Conservation (phyloP, 1,139 yeast species). For the Hemisphaericaspora subhashii region DNA sequence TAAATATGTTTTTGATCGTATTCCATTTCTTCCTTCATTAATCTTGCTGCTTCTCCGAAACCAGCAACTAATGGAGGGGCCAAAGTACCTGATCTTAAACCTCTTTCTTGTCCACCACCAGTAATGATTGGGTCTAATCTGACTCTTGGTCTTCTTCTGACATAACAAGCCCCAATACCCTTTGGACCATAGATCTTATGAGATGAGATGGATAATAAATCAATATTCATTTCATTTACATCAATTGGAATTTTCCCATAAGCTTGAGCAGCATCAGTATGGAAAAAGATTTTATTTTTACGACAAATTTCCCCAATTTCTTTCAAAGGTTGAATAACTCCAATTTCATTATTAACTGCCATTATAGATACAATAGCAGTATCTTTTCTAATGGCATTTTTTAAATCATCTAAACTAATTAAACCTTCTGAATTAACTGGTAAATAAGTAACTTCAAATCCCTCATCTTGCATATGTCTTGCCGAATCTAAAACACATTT, state of each 20-base stretch:
- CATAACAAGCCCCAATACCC: constrained; percentile 95
- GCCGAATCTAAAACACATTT: constrained; percentile 97
- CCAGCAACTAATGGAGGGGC: constrained; percentile 96
- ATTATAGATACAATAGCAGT: constrained; percentile 90
- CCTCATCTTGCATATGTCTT: constrained; percentile 92
- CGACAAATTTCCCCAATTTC: constrained; percentile 91
- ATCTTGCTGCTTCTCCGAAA: constrained; percentile 94
- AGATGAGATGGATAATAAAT: constrained; percentile 87
- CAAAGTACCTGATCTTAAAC: constrained; percentile 93
- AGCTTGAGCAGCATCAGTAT: constrained; percentile 98
- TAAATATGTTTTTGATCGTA: constrained; percentile 73
- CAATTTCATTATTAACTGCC: constrained; percentile 98
- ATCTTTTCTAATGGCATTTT: constrained; percentile 83
- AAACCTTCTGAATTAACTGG: constrained; percentile 84
- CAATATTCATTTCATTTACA: constrained; percentile 91
- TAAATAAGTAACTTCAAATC: constrained; percentile 91
- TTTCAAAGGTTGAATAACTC: constrained; percentile 93
- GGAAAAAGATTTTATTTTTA: constrained; percentile 87
- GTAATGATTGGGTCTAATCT: constrained; percentile 91
- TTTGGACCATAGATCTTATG: constrained; percentile 98
- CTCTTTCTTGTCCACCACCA: constrained; percentile 99
- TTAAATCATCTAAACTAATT: constrained; percentile 72
- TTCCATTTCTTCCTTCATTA: constrained; percentile 70
- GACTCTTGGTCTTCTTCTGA: constrained; percentile 97
- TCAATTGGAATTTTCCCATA: constrained; percentile 91